These are phyloP conservation scores for Triticum timopheevii DNA, from an alignment of 176 grass and related monocot genomes.

Conservation along the genomic window DNA sequence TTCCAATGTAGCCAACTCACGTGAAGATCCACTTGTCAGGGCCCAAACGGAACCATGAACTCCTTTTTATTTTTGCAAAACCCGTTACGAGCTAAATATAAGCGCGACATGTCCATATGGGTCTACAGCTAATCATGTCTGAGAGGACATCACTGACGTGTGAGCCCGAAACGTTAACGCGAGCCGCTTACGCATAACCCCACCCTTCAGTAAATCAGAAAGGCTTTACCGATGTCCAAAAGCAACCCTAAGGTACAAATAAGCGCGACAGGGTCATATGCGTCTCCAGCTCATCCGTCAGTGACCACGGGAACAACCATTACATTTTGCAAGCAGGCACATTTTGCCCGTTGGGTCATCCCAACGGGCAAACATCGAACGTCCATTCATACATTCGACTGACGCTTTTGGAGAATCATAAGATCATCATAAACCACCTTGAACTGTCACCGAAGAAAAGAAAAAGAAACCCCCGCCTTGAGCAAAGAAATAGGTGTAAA, in stretches of 20 bases:
- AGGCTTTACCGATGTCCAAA: neutral
- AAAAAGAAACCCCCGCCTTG: neutral
- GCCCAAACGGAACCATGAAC: neutral
- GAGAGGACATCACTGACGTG: neutral
- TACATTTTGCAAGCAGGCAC: neutral
- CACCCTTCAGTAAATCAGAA: neutral
- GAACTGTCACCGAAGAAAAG: neutral
- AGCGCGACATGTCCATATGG: neutral
- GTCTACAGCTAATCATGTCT: slow-evolving; percentile 8
- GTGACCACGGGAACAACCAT: neutral
- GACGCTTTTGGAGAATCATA: too few species aligned
- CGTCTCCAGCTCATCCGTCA: slow-evolving; percentile 19
- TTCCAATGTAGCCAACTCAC: slow-evolving; percentile 19
- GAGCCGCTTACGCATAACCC: neutral
- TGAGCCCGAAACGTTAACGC: neutral
- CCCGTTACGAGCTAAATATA: neutral
- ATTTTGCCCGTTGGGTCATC: neutral
- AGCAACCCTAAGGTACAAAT: slow-evolving; percentile 3
- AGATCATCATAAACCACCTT: neutral
- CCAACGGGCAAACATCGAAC: fast-evolving
- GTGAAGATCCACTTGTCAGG: slow-evolving; percentile 7
- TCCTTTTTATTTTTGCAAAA: neutral
- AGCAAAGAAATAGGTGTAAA: neutral
- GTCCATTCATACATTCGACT: neutral
- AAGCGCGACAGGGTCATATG: slow-evolving; percentile 32